Base-by-base conservation (phyloP, 352 stramenopile genomes). In the Pythium dissotocum region DNA sequence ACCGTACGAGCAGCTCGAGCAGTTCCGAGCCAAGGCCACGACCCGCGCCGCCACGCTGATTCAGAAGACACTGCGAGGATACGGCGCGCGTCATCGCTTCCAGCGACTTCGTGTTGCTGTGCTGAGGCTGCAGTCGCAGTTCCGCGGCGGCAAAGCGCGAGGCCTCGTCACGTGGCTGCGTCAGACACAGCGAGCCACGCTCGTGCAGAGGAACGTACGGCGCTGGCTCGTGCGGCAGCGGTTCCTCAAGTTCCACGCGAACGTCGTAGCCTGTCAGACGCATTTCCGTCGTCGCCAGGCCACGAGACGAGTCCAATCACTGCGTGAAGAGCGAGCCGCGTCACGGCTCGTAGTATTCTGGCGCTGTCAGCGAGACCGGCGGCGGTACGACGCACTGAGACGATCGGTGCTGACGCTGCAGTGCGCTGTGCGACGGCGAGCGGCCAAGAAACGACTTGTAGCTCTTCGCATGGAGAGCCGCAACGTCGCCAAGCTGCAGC, bases 1-100 rank as follows among this genome's bases (percentile, higher is more conserved):
- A 28, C 89, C 93, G 21, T 97, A 98, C 73, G 95, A 99, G 71
- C 87, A 89, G 58, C 82, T 98, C 14, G 95, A 98, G 64, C 88
- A 80, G 65, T 36, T 89, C 33, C 71, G 82, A 18, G 75, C 77
- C 6, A 33, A 66, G 30, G 71, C 77, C 18, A 68, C 77, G 4
- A 61, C 70, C 6, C 48, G 55, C 16, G 78, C 83, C 4, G 80
- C 78, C 10, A 54, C 81, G 16, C n/a, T 74, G 28, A 72, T 92
- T 9, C 85, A 96, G 70, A 79, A 75, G 26, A 77, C 79, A 16
- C 58, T 75, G 13, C 83, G 81, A 38, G 85, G 85, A 35, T 83
- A 82, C 40, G 42, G 77, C 32, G 77, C 75, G 9, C 80, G 77
- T 4, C 70, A 63, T 53, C 69, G 63, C 9, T 95, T 80, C 46